Evolutionary conservation across 352 stramenopile species (phyloP).

Genomic region (Phytophthora melonis): DNA sequence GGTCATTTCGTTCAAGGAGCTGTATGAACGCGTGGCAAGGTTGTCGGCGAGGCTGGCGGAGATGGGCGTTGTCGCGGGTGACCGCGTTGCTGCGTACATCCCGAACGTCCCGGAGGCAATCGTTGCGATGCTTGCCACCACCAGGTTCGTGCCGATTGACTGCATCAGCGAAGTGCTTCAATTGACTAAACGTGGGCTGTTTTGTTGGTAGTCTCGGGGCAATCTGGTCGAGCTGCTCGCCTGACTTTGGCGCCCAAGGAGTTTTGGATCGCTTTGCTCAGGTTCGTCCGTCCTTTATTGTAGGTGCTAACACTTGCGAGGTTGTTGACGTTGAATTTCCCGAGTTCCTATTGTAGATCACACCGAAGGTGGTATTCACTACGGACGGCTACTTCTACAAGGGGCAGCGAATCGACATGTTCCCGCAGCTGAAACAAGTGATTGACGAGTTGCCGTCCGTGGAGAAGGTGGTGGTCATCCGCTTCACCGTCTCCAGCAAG

Average conservation of each 20-base stretch:
- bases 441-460: slow-evolving; percentile 71
- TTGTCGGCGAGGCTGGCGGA: slow-evolving; percentile 54
- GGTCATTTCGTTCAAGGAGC: slow-evolving; percentile 68
- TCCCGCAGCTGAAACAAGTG: slow-evolving; percentile 68
- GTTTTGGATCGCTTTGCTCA: slow-evolving; percentile 86
- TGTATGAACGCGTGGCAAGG: slow-evolving; percentile 66
- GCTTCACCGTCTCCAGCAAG: slow-evolving; percentile 62
- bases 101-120: slow-evolving; percentile 79
- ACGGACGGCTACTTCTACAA: slow-evolving; percentile 88
- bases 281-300: too few relatives aligned
- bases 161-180: neutral
- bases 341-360: slow-evolving; percentile 47
- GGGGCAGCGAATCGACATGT: slow-evolving; percentile 68
- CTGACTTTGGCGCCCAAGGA: slow-evolving; percentile 86
- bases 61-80: slow-evolving; percentile 59
- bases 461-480: slow-evolving; percentile 67
- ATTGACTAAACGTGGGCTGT: neutral
- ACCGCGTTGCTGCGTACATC: slow-evolving; percentile 76
- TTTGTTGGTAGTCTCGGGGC: slow-evolving; percentile 50
- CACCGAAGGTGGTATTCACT: slow-evolving; percentile 79
- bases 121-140: slow-evolving; percentile 78
- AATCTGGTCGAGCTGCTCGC: slow-evolving; percentile 86
- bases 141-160: slow-evolving; percentile 26
- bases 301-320: neutral
- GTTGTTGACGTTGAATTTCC: neutral